phyloP scores from a whole-genome alignment of 2,329 filamentous ascomycete genomes.

The Pseudogymnoascus sp. region DNA sequence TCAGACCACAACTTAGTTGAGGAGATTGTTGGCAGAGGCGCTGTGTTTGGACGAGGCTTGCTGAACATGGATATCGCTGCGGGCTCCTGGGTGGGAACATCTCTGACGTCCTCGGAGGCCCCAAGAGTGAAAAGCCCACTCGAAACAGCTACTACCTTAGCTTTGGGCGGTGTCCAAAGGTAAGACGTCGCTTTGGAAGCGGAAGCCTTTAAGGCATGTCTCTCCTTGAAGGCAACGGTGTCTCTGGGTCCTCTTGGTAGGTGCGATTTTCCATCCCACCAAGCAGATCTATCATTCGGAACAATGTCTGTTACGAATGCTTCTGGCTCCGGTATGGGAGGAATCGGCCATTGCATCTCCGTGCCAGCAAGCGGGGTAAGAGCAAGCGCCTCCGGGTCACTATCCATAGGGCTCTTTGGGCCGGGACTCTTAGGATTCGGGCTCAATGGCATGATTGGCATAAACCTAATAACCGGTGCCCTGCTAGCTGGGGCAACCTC shows the following conservation, averaged over 20 bases:
- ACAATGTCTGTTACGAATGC: not conserved
- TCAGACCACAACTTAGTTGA: slow-evolving; percentile 24
- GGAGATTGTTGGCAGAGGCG: slow-evolving; percentile 16
- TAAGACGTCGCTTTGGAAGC: not conserved
- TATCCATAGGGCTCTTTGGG: slow-evolving; percentile 9
- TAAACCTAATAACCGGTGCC: not conserved
- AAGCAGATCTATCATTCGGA: not conserved
- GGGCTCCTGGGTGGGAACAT: slow-evolving; percentile 19
- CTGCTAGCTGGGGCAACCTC: not conserved
- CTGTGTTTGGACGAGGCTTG: slow-evolving; percentile 17
- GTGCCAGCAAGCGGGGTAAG: not conserved
- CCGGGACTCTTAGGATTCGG: slow-evolving; percentile 17
- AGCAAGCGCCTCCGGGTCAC: not conserved
- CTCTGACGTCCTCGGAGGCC: slow-evolving; percentile 14
- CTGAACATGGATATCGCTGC: slow-evolving; percentile 22
- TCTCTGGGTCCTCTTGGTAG: slow-evolving; percentile 17
- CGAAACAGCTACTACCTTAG: not conserved
- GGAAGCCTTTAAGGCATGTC: not conserved
- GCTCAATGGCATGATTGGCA: slow-evolving; percentile 18
- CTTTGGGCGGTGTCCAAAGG: slow-evolving; percentile 18
- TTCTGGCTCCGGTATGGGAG: not conserved
- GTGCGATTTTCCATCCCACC: slow-evolving; percentile 18
- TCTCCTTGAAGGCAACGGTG: slow-evolving; percentile 18
- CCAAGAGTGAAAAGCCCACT: slow-evolving; percentile 21
- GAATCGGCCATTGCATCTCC: not conserved